A percentile compares a stretch with the other conserved stretches of the same genome.
phyloP scores from a whole-genome alignment of 495 filamentous ascomycete genomes.

The Friedmanniomyces endolithicus region DNA sequence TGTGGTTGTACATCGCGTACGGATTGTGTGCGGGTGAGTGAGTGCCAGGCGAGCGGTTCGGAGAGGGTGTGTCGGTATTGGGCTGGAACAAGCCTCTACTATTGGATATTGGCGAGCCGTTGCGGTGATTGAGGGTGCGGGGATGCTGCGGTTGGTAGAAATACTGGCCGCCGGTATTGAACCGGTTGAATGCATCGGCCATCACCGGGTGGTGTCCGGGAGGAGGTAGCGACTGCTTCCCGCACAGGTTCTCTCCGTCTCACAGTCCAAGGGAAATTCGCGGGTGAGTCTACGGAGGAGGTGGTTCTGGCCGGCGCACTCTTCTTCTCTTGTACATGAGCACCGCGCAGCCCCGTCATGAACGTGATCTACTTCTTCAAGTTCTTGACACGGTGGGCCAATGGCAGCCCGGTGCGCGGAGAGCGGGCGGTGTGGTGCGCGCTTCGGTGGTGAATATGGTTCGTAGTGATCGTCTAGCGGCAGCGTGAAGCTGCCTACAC shows the following conservation, averaged over 20 bases:
- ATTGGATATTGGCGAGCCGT: constrained; percentile 40
- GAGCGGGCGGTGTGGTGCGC: not conserved
- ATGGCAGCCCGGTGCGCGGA: not conserved
- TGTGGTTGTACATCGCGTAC: constrained; percentile 72
- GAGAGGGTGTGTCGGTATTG: constrained; percentile 51
- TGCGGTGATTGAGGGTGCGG: constrained; percentile 41
- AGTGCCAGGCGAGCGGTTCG: constrained; percentile 57
- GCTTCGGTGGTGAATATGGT: not conserved
- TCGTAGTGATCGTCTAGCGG: not conserved
- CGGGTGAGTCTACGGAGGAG: constrained; percentile 19
- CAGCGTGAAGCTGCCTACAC: not conserved
- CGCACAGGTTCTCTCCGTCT: not conserved
- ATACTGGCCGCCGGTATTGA: constrained; percentile 58
- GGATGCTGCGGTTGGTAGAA: constrained; percentile 43
- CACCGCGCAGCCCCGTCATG: constrained; percentile 13
- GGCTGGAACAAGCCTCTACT: constrained; percentile 32
- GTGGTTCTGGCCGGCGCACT: constrained; percentile 22
- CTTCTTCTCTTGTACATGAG: constrained; percentile 33
- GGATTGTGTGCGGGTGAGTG: constrained; percentile 51
- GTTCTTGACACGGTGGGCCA: constrained; percentile 4
- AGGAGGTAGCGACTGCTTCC: not conserved
- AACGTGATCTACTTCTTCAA: constrained; percentile 13
- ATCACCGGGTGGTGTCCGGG: constrained; percentile 34
- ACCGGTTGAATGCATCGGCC: constrained; percentile 74
- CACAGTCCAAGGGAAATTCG: not conserved